Base-by-base conservation (phyloP, 805 yeast species). In the Candida bentonensis region DNA sequence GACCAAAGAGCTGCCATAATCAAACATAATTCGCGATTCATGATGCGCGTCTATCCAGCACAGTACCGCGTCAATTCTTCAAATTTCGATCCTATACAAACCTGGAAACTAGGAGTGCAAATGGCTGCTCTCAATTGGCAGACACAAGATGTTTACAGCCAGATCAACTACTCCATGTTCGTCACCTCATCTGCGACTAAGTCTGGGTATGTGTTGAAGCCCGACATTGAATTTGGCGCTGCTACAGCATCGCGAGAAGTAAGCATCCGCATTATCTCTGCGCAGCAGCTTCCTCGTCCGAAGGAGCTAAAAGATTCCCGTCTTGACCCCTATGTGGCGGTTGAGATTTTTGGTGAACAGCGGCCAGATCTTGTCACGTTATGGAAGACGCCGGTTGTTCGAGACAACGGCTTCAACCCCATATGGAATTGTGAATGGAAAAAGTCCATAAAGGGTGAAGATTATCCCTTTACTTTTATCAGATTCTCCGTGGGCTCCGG, bases 121-220 rank as follows among this genome's bases (percentile, higher is more conserved):
- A 76, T 92, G 86, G 97, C 84, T 3, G 97, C 98, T 0, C 79
- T 95, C 0, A 92, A 89, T 57, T 89, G 96, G 96, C 98, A 89
- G 61, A 80, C 92, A 0, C 80, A 76, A 57, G 98, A 92, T 56
- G 47, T 77, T 15, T 96, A 96, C 0, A 89, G 88, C 57, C 95
- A 87, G 56, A 55, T 92, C 9, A 88, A 87, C 58, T 82, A 82
- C 49, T 84, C 95, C 2, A 64, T 87, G 72, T 86, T 89, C 60
- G 75, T 74, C 42, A 60, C 71, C 43, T 7, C 46, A 47, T 2
- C 43, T 15, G 72, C 74, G 0, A 66, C 70, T 13, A 71, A 67
- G 40, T 64, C 72, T 0, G 99, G 99, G 0, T 92, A 85, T 56
- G 76, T 82, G 4, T 63, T 84, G 41, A 92, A 92, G 55, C 96